phyloP scores from a whole-genome alignment of 352 stramenopile genomes.

The Pythium periplocum region DNA sequence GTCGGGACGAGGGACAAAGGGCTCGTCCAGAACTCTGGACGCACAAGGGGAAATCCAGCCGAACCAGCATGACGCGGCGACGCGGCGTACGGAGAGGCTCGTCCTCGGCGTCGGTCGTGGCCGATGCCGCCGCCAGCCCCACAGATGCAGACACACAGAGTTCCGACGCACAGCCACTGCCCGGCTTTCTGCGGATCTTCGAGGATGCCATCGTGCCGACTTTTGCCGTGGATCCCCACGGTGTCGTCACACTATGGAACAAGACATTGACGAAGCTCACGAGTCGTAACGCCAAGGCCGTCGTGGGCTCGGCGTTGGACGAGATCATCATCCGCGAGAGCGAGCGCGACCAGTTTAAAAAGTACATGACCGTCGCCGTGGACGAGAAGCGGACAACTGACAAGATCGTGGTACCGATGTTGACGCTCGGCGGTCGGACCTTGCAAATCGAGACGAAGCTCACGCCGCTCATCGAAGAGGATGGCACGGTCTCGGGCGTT shows the following conservation, averaged over 20 bases:
- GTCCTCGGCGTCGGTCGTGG: too few species aligned
- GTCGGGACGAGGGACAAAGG: too few species aligned
- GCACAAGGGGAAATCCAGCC: too few species aligned
- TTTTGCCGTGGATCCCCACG: conserved; percentile 44
- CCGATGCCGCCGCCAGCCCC: conserved; percentile 2
- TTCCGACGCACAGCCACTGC: neutral
- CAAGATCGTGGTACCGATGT: conserved; percentile 43
- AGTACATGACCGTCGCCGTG: conserved; percentile 22
- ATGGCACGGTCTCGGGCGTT: conserved; percentile 45
- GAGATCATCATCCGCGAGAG: conserved; percentile 32
- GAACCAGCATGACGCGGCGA: too few species aligned
- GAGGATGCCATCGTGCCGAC: conserved; percentile 65
- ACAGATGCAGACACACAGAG: conserved; percentile 8
- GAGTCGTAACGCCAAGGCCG: conserved; percentile 31
- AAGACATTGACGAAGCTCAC: conserved; percentile 46
- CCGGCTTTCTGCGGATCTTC: conserved; percentile 32
- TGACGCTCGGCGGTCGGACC: conserved; percentile 30
- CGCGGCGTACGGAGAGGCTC: too few species aligned
- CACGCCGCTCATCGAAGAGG: conserved; percentile 23
- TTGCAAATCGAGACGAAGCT: conserved; percentile 9
- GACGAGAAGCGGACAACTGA: conserved; percentile 29
- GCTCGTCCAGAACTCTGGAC: too few species aligned
- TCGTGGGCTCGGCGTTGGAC: conserved; percentile 34
- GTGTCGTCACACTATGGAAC: conserved; percentile 67
- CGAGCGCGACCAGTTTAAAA: conserved; percentile 25